Evolutionary conservation across 805 yeast genomes (phyloP), one percentile per base, ranked within the genome.

Genomic region (Wickerhamomyces canadensis): DNA sequence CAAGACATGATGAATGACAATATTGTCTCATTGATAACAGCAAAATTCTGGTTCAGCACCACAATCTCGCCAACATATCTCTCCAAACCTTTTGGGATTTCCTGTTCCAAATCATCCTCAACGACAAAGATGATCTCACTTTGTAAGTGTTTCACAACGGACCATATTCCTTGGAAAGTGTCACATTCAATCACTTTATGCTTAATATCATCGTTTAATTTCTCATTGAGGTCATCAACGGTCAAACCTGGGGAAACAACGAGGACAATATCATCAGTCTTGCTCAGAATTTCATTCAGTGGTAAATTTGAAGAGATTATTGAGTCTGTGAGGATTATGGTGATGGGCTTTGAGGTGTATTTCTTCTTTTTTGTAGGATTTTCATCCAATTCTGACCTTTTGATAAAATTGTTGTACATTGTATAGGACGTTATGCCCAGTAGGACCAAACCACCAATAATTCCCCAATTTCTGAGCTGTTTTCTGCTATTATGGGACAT

Each of bases 111-210:
- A 19, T 61, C 67, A 25, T 45, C 53, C 4, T 45, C 31, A 1
- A 53, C 51, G 3, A 61, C 45, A 32, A 62, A 43, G 5, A 65
- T 37, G 7, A 52, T 38, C 16, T 66, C 62, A 24, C 72, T 63
- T 17, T 58, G 54, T 19, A 78, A 36, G 40, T 76, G 80, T 42
- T 74, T 75, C 17, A 76, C 61, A n/a, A 78, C 63, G 26, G 78
- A 76, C 60, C 74, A 69, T 11, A 75, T 53, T 3, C 83, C 80
- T 11, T 55, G 59, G 37, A 60, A 60, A 1, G 72, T 66, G n/a
- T 65, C 69, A 34, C 78, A 71, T 33, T 59, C 60, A 11, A 52
- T 50, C 2, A 47, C 36, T 22, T 52, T 52, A 33, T 39, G 45
- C 4, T 11, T 19, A 3, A 76, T 67, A 41, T 53, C 55, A 16